Percentiles rank a stretch among this genome's conserved stretches.
phyloP scores from a whole-genome alignment of 75 land plant genomes.

The Chamaecyparis obtusa region DNA sequence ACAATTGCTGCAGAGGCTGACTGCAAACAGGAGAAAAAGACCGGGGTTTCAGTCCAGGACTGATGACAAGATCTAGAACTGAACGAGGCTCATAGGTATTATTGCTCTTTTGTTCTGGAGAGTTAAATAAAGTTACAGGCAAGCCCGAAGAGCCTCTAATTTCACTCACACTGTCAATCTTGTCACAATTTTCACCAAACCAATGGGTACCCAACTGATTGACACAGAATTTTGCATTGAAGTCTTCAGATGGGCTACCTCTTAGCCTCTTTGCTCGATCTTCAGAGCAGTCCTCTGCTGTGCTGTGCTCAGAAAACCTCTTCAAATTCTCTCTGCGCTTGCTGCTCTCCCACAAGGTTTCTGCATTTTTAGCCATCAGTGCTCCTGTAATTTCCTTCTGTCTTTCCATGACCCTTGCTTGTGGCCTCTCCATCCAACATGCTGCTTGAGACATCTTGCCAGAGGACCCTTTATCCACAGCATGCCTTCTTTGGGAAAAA shows the following conservation, averaged over 20 bases:
- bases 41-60: constrained; percentile 17
- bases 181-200: constrained; percentile 10
- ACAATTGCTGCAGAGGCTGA: constrained; percentile 34
- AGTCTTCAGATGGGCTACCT: constrained; percentile 17
- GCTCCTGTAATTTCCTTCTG: background rate
- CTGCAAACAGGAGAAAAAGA: constrained; percentile 25
- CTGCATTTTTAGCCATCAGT: constrained; percentile 25
- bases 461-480: constrained; percentile 7
- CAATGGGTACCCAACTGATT: constrained; percentile 20
- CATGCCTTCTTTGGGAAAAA: background rate
- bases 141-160: constrained; percentile 24
- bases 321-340: constrained; percentile 39
- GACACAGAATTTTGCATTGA: constrained; percentile 13
- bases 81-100: constrained; percentile 22
- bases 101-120: constrained; percentile 13
- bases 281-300: constrained; percentile 27
- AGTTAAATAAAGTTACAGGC: constrained; percentile 7
- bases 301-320: constrained; percentile 41
- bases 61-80: constrained; percentile 25
- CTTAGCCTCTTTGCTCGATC: constrained; percentile 48
- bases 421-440: constrained; percentile 14
- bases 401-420: constrained; percentile 6
- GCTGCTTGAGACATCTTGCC: constrained; percentile 18
- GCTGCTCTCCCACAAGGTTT: constrained; percentile 31
- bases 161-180: constrained; percentile 15